A percentile compares a stretch with the other conserved stretches of the same genome.
Conservation (phyloP, 352 stramenopile species). For the Pythium biforme region DNA sequence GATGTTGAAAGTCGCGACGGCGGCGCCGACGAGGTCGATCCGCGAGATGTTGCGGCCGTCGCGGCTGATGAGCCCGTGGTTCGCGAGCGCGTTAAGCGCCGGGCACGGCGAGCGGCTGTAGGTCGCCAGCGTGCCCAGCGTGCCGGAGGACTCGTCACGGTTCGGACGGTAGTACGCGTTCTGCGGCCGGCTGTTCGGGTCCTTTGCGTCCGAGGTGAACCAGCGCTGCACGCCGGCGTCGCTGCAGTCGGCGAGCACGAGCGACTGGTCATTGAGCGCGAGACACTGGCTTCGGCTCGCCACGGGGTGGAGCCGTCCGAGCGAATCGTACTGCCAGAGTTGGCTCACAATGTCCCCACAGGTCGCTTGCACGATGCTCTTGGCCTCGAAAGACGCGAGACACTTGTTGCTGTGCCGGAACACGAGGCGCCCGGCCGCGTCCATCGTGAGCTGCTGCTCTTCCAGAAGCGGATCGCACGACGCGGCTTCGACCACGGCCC, state of each 20-base stretch:
- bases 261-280: not conserved
- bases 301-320: conserved; percentile 12
- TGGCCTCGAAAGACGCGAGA: not conserved
- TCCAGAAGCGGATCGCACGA: conserved; percentile 5
- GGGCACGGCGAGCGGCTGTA: conserved; percentile 38
- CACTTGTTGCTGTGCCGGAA: conserved; percentile 20
- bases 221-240: conserved; percentile 8
- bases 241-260: conserved; percentile 14
- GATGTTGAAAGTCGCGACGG: conserved; percentile 27
- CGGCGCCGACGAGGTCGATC: conserved; percentile 10
- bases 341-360: not conserved
- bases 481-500: not conserved
- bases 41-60: conserved; percentile 26
- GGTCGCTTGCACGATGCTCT: conserved; percentile 5
- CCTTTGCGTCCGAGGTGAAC: conserved; percentile 14
- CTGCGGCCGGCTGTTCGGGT: conserved; percentile 9
- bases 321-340: conserved; percentile 20
- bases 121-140: conserved; percentile 9
- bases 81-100: conserved; percentile 35
- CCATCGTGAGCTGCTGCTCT: conserved; percentile 15
- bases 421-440: not conserved
- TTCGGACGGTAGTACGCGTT: conserved; percentile 25
- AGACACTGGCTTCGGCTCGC: conserved; percentile 1
- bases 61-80: conserved; percentile 35
- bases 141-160: conserved; percentile 24